phyloP scores from a whole-genome alignment of 2,329 filamentous ascomycete genomes.

The Arthrobotrys pseudoclavata region DNA sequence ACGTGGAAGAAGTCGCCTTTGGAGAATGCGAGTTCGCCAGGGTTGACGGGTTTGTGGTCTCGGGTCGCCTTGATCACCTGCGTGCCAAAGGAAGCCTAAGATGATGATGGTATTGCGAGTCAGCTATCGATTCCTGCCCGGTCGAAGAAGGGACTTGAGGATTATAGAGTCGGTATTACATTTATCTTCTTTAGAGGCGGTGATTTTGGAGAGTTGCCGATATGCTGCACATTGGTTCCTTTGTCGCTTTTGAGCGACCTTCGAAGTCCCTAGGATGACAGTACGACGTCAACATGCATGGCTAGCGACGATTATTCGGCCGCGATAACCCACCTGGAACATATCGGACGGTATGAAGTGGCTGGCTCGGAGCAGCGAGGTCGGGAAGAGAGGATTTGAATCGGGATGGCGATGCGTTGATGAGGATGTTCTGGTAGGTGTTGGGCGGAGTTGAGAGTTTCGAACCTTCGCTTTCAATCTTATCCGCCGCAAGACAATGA shows the following conservation, averaged over 20 bases:
- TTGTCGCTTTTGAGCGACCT: slow-evolving; percentile 93
- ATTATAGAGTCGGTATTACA: slow-evolving; percentile 50
- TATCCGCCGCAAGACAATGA: slow-evolving; percentile 27
- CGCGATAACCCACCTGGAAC: slow-evolving; percentile 49
- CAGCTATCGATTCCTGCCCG: neutral
- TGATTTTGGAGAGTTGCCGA: slow-evolving; percentile 85
- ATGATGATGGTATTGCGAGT: neutral
- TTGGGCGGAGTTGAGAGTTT: slow-evolving; percentile 17
- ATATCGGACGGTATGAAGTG: slow-evolving; percentile 33
- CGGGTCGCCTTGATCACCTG: slow-evolving; percentile 98
- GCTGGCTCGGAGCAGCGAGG: slow-evolving; percentile 17
- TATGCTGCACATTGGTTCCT: slow-evolving; percentile 75
- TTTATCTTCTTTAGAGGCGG: slow-evolving; percentile 90
- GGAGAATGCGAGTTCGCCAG: slow-evolving; percentile 87
- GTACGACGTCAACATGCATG: slow-evolving; percentile 22
- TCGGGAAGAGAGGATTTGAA: slow-evolving; percentile 22
- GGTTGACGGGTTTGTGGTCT: slow-evolving; percentile 83
- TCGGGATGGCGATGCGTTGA: slow-evolving; percentile 24
- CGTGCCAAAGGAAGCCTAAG: slow-evolving; percentile 46
- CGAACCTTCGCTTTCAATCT: slow-evolving; percentile 13
- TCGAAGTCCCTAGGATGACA: slow-evolving; percentile 76
- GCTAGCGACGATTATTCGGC: slow-evolving; percentile 7
- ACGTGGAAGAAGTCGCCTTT: slow-evolving; percentile 99
- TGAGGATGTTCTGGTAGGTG: slow-evolving; percentile 30
- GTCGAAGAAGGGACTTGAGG: neutral